phyloP scores from a whole-genome alignment of 805 yeast species.

The Hanseniaspora hatyaiensis region DNA sequence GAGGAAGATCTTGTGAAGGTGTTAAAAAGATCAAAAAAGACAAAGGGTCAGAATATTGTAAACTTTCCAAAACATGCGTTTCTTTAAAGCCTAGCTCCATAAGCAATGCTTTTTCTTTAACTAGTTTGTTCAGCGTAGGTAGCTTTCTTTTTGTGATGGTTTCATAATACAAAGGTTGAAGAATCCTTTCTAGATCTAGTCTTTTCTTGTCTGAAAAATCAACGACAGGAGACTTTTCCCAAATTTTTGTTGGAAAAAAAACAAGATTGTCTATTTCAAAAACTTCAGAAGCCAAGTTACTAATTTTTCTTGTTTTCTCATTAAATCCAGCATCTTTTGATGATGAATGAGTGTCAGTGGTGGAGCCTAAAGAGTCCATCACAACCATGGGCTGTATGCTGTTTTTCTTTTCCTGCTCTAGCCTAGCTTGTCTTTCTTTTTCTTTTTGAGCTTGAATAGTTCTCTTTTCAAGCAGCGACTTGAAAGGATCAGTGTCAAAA shows the following conservation, averaged over 20 bases:
- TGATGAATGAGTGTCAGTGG: background rate
- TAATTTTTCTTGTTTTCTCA: slow-evolving; percentile 17
- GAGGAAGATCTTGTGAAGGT: slow-evolving; percentile 89
- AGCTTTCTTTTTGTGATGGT: slow-evolving; percentile 17
- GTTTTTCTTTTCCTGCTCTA: slow-evolving; percentile 32
- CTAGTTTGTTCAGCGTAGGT: slow-evolving; percentile 18
- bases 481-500: slow-evolving; percentile 70
- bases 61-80: slow-evolving; percentile 60
- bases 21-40: slow-evolving; percentile 61
- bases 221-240: slow-evolving; percentile 61
- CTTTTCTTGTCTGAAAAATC: slow-evolving; percentile 58
- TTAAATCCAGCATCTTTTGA: slow-evolving; percentile 14
- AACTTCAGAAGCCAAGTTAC: slow-evolving; percentile 15
- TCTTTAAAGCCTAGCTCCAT: slow-evolving; percentile 52
- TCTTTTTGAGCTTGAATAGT: slow-evolving; percentile 34
- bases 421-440: slow-evolving; percentile 38
- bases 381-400: slow-evolving; percentile 18
- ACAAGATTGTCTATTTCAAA: slow-evolving; percentile 9
- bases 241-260: slow-evolving; percentile 40
- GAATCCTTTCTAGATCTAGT: slow-evolving; percentile 36
- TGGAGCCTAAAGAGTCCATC: slow-evolving; percentile 13
- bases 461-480: slow-evolving; percentile 46
- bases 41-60: slow-evolving; percentile 41
- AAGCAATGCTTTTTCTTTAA: slow-evolving; percentile 26
- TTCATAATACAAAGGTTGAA: slow-evolving; percentile 13